Percentiles rank a stretch among this genome's conserved stretches.
Conservation (phyloP, 176 grass and related monocot genomes). For the Bothriochloa decipiens region DNA sequence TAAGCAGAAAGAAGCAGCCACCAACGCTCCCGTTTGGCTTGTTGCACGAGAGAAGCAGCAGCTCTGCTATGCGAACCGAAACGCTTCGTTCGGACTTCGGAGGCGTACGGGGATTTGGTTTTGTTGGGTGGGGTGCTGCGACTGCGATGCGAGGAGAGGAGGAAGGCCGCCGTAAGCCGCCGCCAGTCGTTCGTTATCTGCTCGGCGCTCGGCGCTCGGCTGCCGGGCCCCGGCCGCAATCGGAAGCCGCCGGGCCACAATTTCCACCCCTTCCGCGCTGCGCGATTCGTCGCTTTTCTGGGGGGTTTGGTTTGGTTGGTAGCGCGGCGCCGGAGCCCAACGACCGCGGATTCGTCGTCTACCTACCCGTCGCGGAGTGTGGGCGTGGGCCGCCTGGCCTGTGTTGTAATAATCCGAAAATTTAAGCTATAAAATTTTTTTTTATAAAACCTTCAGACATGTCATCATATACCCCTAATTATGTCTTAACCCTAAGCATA, state of each 20-base stretch:
- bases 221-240: not conserved
- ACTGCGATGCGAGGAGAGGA: not conserved
- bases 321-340: slow-evolving; percentile 29
- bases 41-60: slow-evolving; percentile 12
- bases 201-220: not conserved
- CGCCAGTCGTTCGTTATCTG: slow-evolving; percentile 45
- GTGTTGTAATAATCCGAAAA: too few relatives aligned
- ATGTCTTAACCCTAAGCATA: too few relatives aligned
- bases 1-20: not conserved
- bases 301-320: slow-evolving; percentile 3
- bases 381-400: slow-evolving; percentile 4
- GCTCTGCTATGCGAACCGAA: not conserved
- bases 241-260: slow-evolving; percentile 34
- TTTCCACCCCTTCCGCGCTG: not conserved
- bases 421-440: too few relatives aligned
- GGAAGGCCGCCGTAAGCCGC: not conserved
- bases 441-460: too few relatives aligned
- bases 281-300: not conserved
- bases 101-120: slow-evolving; percentile 20
- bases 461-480: too few relatives aligned
- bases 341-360: slow-evolving; percentile 36
- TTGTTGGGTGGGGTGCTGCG: not conserved
- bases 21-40: not conserved
- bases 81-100: not conserved
- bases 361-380: too few relatives aligned